Conservation (phyloP, 2,329 filamentous ascomycete genomes). For the Colletotrichum orbiculare region DNA sequence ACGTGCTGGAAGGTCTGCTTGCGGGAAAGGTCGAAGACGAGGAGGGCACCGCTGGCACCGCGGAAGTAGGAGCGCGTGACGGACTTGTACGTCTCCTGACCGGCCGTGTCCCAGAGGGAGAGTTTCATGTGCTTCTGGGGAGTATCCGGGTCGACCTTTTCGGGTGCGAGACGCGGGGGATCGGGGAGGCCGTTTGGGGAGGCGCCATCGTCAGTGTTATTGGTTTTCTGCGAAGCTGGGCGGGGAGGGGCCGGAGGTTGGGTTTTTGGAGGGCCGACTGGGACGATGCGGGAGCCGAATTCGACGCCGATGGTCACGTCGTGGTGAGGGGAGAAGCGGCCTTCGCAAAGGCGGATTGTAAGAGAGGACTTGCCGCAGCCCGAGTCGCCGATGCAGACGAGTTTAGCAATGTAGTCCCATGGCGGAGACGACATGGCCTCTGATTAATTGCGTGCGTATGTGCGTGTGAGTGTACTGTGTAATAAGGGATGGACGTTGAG, state of each 20-base stretch:
- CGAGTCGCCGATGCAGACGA: slow-evolving; percentile 96
- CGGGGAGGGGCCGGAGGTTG: slow-evolving; percentile 50
- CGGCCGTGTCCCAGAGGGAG: slow-evolving; percentile 94
- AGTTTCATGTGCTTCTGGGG: slow-evolving; percentile 88
- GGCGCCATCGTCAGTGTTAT: slow-evolving; percentile 26
- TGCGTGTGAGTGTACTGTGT: slow-evolving; percentile 3
- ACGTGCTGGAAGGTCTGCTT: slow-evolving; percentile 87
- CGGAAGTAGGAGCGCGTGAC: slow-evolving; percentile 96
- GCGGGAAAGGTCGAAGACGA: slow-evolving; percentile 95
- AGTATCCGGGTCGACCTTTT: slow-evolving; percentile 44
- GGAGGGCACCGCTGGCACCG: slow-evolving; percentile 75
- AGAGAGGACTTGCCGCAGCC: slow-evolving; percentile 96
- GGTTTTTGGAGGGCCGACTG: slow-evolving; percentile 83
- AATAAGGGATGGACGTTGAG: background rate
- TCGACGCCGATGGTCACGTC: slow-evolving; percentile 98
- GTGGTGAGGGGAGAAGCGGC: slow-evolving; percentile 92
- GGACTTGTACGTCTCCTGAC: slow-evolving; percentile 97
- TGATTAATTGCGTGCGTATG: slow-evolving; percentile 27
- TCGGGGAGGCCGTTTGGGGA: slow-evolving; percentile 60
- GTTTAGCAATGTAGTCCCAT: slow-evolving; percentile 99
- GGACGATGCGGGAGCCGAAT: slow-evolving; percentile 92
- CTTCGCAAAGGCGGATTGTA: slow-evolving; percentile 95
- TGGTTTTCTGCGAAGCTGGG: slow-evolving; percentile 26
- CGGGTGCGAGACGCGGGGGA: slow-evolving; percentile 54
- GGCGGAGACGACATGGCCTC: slow-evolving; percentile 70